These are phyloP conservation scores for Acacia crassicarpa DNA, from an alignment of 306 rosid genomes.

Conservation along the genomic window DNA sequence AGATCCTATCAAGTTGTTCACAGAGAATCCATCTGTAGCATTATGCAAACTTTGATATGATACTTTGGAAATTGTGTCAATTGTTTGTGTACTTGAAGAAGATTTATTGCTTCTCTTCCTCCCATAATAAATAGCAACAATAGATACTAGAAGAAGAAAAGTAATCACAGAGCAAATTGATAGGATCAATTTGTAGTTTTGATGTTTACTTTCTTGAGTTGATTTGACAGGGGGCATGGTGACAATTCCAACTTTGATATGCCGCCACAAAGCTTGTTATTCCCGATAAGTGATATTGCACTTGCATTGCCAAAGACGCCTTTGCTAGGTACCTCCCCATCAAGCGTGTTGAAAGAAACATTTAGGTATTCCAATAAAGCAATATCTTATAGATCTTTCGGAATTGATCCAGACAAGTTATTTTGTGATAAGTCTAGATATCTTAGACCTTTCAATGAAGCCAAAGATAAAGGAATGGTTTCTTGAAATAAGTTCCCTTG, in stretches of 20 bases:
- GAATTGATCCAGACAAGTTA: background rate
- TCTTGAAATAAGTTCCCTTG: background rate
- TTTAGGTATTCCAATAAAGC: background rate
- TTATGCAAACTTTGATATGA: background rate
- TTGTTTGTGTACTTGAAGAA: background rate
- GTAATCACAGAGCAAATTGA: background rate
- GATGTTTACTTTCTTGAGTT: background rate
- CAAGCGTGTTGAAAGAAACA: background rate
- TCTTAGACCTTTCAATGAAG: background rate
- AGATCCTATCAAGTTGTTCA: background rate
- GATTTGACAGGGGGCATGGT: background rate
- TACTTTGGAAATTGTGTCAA: background rate
- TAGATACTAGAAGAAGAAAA: background rate
- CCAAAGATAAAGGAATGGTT: background rate
- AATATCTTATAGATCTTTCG: background rate
- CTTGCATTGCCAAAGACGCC: background rate
- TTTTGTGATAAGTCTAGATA: background rate
- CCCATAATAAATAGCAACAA: background rate
- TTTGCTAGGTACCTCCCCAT: background rate
- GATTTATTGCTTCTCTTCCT: background rate
- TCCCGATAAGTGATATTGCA: background rate
- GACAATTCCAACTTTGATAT: background rate
- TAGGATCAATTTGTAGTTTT: background rate
- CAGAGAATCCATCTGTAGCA: background rate
- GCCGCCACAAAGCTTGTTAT: background rate